Evolutionary conservation across 2,329 filamentous ascomycete genomes (phyloP).

Genomic region (Botrytis byssoidea): DNA sequence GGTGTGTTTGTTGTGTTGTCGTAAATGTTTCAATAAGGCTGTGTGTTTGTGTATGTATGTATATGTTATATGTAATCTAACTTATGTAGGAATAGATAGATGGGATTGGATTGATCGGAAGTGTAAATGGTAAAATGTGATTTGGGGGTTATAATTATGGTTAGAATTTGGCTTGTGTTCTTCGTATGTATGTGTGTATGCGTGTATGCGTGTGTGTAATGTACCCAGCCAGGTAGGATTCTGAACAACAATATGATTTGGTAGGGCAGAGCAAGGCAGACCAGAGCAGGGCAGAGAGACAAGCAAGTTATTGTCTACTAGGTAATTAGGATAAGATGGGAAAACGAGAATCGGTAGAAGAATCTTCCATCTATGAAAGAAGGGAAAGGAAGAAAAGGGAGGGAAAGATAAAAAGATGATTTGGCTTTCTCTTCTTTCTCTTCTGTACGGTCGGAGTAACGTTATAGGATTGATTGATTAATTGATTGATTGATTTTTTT

Average conservation of each 20-base stretch:
- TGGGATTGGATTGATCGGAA: not conserved
- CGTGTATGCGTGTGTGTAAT: not conserved
- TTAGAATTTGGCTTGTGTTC: not conserved
- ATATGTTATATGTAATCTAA: not conserved
- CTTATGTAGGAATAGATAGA: not conserved
- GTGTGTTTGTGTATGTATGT: not conserved
- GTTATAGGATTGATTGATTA: too few species aligned
- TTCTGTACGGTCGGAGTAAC: not conserved
- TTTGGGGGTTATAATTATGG: not conserved
- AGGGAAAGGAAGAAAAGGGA: not conserved
- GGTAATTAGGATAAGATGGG: not conserved
- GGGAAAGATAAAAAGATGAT: not conserved
- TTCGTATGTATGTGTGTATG: too few species aligned
- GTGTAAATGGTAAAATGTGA: not conserved
- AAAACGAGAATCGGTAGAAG: not conserved
- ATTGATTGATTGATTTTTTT: too few species aligned
- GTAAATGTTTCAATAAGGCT: not conserved
- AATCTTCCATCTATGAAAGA: not conserved
- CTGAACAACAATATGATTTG: not conserved
- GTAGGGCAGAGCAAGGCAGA: not conserved
- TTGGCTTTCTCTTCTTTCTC: not conserved
- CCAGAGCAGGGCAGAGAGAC: not conserved
- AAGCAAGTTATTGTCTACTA: not conserved
- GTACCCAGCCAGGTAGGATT: not conserved
- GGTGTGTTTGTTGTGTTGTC: conserved; percentile 14